These are phyloP conservation scores for Penicillium hesseltinei DNA, from an alignment of 2,329 filamentous ascomycete genomes.

Conservation along the genomic window DNA sequence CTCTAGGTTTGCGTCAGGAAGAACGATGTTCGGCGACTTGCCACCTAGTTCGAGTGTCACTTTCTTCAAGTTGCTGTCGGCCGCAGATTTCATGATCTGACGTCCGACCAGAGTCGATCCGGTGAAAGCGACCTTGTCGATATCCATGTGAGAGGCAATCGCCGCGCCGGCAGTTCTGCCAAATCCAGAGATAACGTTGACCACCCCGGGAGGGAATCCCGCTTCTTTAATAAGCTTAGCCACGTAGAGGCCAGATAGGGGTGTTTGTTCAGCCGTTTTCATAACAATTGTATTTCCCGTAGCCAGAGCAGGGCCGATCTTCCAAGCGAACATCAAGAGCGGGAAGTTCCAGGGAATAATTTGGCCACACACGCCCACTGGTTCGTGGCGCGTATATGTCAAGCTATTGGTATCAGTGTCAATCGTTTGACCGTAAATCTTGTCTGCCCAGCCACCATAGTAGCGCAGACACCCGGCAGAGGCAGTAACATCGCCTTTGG, in stretches of 20 bases:
- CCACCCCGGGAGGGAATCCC: constrained; percentile 59
- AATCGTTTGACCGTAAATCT: constrained; percentile 10
- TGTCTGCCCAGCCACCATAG: constrained; percentile 13
- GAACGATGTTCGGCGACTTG: constrained; percentile 61
- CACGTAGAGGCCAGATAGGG: constrained; percentile 61
- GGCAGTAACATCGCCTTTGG: constrained; percentile 4
- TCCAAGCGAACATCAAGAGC: constrained; percentile 78
- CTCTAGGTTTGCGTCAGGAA: constrained; percentile 61
- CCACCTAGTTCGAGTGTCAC: constrained; percentile 65
- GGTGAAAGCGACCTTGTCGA: constrained; percentile 63
- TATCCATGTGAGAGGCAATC: constrained; percentile 59
- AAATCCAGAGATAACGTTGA: constrained; percentile 67
- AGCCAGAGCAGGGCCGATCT: constrained; percentile 68
- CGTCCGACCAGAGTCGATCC: constrained; percentile 60
- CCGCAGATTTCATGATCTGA: constrained; percentile 59
- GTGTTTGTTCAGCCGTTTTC: constrained; percentile 66
- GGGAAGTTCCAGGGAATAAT: constrained; percentile 91
- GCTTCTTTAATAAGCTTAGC: constrained; percentile 56
- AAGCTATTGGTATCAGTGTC: constrained; percentile 5
- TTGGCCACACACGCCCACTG: constrained; percentile 70
- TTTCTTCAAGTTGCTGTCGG: constrained; percentile 62
- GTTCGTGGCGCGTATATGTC: constrained; percentile 51
- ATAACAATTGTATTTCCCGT: constrained; percentile 61
- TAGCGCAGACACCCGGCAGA: constrained; percentile 3
- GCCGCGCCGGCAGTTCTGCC: constrained; percentile 72